Conservation (phyloP, 768 basidiomycete species). For the Xerocomellus intermedius region DNA sequence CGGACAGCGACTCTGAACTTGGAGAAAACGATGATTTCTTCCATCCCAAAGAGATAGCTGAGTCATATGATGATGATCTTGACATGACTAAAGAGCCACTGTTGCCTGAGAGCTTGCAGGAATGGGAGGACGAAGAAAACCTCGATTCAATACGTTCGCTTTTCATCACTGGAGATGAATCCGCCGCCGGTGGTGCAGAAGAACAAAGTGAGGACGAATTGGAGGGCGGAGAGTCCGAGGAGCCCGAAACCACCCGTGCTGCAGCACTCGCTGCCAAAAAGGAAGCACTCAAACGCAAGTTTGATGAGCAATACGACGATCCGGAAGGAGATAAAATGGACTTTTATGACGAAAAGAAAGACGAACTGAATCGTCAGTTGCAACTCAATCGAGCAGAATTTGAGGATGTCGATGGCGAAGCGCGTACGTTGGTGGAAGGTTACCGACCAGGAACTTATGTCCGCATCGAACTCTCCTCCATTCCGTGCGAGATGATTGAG, state of each 20-base stretch:
- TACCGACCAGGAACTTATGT: constrained; percentile 89
- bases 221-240: constrained; percentile 34
- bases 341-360: constrained; percentile 91
- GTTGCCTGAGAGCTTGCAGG: constrained; percentile 50
- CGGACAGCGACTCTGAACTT: constrained; percentile 78
- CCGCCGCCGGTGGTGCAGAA: constrained; percentile 34
- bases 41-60: constrained; percentile 44
- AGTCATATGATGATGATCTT: constrained; percentile 46
- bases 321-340: constrained; percentile 75
- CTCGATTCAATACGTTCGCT: constrained; percentile 83
- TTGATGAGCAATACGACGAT: constrained; percentile 96
- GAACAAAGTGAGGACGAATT: constrained; percentile 41
- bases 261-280: constrained; percentile 79
- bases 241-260: constrained; percentile 38
- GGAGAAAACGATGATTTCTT: constrained; percentile 70
- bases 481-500: constrained; percentile 90
- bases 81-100: constrained; percentile 70
- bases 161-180: constrained; percentile 79
- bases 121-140: constrained; percentile 84
- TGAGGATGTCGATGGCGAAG: constrained; percentile 68
- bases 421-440: constrained; percentile 85
- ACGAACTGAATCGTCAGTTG: constrained; percentile 83
- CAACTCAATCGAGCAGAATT: constrained; percentile 86
- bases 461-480: constrained; percentile 79
- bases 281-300: constrained; percentile 88